Conservation (phyloP, 305 asterid species). For the Ilex paraguariensis region DNA sequence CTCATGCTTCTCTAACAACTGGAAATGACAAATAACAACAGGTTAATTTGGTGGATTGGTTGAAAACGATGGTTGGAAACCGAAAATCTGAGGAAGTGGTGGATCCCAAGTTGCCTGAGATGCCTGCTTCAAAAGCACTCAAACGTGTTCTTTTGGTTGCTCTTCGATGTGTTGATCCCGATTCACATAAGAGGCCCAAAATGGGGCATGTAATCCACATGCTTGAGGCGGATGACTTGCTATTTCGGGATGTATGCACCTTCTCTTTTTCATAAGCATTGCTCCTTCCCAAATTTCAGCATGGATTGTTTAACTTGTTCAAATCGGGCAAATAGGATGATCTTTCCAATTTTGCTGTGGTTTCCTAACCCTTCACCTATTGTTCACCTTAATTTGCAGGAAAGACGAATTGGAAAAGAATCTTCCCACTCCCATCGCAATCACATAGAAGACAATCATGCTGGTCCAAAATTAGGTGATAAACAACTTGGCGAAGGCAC, state of each 20-base stretch:
- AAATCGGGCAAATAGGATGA: no score
- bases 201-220: slow-evolving; percentile 73
- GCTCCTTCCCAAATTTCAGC: no score
- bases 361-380: neutral
- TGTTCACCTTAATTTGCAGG: slow-evolving; percentile 37
- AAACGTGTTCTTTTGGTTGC: slow-evolving; percentile 69
- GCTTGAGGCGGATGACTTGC: slow-evolving; percentile 67
- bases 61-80: slow-evolving; percentile 61
- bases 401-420: slow-evolving; percentile 51
- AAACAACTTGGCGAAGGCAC: slow-evolving; percentile 38
- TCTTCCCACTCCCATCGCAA: slow-evolving; percentile 40
- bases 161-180: slow-evolving; percentile 77
- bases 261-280: neutral
- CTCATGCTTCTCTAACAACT: neutral
- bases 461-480: slow-evolving; percentile 30
- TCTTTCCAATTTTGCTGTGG: no score
- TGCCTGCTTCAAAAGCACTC: slow-evolving; percentile 57
- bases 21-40: slow-evolving; percentile 19
- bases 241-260: slow-evolving; percentile 43
- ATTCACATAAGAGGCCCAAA: slow-evolving; percentile 75
- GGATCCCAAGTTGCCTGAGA: slow-evolving; percentile 61
- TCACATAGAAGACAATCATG: slow-evolving; percentile 29
- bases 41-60: slow-evolving; percentile 76
- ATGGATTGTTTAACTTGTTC: no score
- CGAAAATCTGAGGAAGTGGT: slow-evolving; percentile 73